A percentile compares a stretch with the other conserved stretches of the same genome.
Evolutionary conservation across 176 grass and related monocot genomes (phyloP).

Genomic region (Echinochloa phyllopogon): DNA sequence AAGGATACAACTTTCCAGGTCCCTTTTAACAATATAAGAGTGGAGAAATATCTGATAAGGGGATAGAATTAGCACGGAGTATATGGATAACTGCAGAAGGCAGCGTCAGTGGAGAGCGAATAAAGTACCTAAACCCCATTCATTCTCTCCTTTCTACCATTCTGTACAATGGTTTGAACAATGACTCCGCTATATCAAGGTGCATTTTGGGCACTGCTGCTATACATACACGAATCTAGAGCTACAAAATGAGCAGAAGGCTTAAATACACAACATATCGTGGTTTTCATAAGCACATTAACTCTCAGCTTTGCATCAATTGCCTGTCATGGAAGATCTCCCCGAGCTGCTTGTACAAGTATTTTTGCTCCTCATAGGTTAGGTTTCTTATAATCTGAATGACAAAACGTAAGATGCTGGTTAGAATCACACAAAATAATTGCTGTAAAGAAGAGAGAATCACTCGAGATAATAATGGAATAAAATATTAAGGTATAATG

Average conservation of each 20-base stretch:
- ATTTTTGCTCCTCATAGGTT: conserved; percentile 80
- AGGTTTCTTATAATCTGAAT: conserved; percentile 80
- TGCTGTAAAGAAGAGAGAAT: not conserved
- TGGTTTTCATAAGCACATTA: conserved; percentile 29
- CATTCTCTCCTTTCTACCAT: conserved; percentile 46
- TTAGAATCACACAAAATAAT: conserved; percentile 28
- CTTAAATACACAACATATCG: conserved; percentile 30
- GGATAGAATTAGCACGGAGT: not conserved
- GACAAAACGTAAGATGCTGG: not conserved
- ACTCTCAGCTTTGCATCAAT: conserved; percentile 55
- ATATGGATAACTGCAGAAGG: not conserved
- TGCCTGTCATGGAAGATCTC: conserved; percentile 59
- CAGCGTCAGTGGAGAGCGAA: conserved; percentile 41
- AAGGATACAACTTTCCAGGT: conserved; percentile 21
- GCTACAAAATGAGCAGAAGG: conserved; percentile 19
- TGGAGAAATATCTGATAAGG: not conserved
- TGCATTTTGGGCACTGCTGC: conserved; percentile 36
- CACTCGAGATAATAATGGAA: not conserved
- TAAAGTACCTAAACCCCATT: conserved; percentile 51
- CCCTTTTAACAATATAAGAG: not conserved
- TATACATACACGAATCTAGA: conserved; percentile 60
- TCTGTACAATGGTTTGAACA: conserved; percentile 53
- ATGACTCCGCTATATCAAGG: conserved; percentile 28
- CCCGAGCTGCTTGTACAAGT: conserved; percentile 79
- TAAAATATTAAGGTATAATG: not conserved